Percentiles rank a stretch among this genome's conserved stretches.
Conservation (phyloP, 331 rosid species). For the Malus hybrid region DNA sequence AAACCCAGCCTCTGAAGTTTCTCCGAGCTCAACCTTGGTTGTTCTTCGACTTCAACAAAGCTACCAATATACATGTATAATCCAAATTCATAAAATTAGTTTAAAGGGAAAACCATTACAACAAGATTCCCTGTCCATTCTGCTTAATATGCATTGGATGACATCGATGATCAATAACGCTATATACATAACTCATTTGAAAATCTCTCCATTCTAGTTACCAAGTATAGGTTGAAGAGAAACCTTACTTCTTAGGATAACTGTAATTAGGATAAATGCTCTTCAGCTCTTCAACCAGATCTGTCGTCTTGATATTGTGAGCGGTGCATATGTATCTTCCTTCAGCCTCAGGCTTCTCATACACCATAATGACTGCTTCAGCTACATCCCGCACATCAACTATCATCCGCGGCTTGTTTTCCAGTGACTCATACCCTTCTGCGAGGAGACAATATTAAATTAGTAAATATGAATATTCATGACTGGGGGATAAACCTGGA, state of each 20-base stretch:
- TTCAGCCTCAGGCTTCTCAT: slow-evolving; percentile 40
- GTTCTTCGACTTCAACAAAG: slow-evolving; percentile 30
- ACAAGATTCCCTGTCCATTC: not conserved
- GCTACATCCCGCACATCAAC: slow-evolving; percentile 62
- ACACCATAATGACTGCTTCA: slow-evolving; percentile 37
- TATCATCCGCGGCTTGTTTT: slow-evolving; percentile 24
- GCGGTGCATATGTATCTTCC: slow-evolving; percentile 38
- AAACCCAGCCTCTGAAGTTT: slow-evolving; percentile 23
- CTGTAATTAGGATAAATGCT: slow-evolving; percentile 44
- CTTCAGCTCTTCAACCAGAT: slow-evolving; percentile 48
- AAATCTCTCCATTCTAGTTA: not conserved
- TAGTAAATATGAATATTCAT: not conserved
- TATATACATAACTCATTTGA: not conserved
- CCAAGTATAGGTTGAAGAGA: not conserved
- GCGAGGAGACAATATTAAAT: not conserved
- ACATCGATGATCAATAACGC: not conserved
- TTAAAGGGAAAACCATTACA: not conserved
- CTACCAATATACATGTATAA: slow-evolving; percentile 19
- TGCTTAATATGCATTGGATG: not conserved
- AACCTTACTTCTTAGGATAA: slow-evolving; percentile 59
- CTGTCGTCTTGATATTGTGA: slow-evolving; percentile 20
- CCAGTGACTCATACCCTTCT: slow-evolving; percentile 28
- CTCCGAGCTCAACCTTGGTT: not conserved
- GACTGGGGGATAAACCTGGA: not conserved
- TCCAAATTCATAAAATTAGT: not conserved